Base-by-base conservation (phyloP, 2,329 filamentous ascomycete genomes). In the Pyrenochaeta sp. region DNA sequence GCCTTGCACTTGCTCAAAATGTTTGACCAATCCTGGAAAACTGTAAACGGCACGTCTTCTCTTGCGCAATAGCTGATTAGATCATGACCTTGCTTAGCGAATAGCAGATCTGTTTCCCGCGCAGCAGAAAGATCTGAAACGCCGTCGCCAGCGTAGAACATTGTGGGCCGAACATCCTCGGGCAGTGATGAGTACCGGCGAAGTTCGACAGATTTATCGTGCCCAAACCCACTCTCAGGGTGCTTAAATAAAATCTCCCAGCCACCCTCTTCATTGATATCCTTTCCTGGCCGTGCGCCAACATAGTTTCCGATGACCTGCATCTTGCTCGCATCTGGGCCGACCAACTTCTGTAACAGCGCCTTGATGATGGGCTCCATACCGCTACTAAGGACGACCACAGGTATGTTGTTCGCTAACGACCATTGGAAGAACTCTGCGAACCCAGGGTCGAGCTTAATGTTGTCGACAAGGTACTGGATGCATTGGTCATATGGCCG, bases 181-280 rank as follows among this genome's bases (percentile, higher is more conserved):
- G 91, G 87, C 37, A 96, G 82, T 21, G 86, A 82, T 2, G 89
- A 88, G 78, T 98, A 98, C 45, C 92, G 92, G 61, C 91, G 87
- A 68, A 99, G 92, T 73, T 95, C 91, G 48, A 94, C 82, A 21
- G 89, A 93, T 85, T 99, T 99, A 83, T 99, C 94, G 74, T 99
- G 95, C n/a, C 95, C 95, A 68, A 96, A 96, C 53, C 88, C 84
- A 71, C 90, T 92, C 56, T 94, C 91, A 0, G 70, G 70, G 73
- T 99, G 93, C 70, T 92, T 92, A 78, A 89, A 99, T 53, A 86
- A 82, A 66, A 99, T 94, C 69, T 89, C 82, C 95, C 95, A 99
- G 27, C 92, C 94, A 15, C 86, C 86, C 71, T 90, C 86, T 45
- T 92, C 86, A 65, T 95, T 89, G 72, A 96, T 89, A 66, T 92